Evolutionary conservation across 2,329 filamentous ascomycete species (phyloP).

Genomic region (Claviceps cyperi): DNA sequence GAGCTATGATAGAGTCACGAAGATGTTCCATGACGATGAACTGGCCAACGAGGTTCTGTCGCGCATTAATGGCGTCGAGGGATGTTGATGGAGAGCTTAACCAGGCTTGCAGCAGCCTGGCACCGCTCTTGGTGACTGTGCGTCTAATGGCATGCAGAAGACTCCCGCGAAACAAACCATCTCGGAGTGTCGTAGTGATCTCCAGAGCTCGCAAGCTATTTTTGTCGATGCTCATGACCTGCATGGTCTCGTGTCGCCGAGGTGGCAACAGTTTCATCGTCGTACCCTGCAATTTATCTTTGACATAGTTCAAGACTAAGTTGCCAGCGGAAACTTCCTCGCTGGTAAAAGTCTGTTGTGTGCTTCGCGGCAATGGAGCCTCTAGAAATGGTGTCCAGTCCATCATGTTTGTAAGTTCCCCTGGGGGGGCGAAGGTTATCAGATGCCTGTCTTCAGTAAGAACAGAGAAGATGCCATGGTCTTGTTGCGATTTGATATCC

Average conservation of each 20-base stretch:
- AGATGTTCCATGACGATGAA: constrained; percentile 55
- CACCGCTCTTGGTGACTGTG: constrained; percentile 84
- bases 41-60: constrained; percentile 67
- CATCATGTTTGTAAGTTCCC: constrained; percentile 32
- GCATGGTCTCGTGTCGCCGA: constrained; percentile 53
- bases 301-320: constrained; percentile 72
- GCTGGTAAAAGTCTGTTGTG: constrained; percentile 42
- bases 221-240: constrained; percentile 83
- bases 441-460: constrained; percentile 62
- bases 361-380: constrained; percentile 43
- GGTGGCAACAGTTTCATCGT: constrained; percentile 76
- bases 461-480: constrained; percentile 49
- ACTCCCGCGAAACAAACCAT: constrained; percentile 67
- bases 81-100: constrained; percentile 88
- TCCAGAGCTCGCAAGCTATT: constrained; percentile 83
- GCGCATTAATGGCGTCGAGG: constrained; percentile 57
- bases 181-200: constrained; percentile 72
- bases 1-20: constrained; percentile 50
- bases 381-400: constrained; percentile 71
- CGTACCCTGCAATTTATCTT: constrained; percentile 59
- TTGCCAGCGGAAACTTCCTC: constrained; percentile 66
- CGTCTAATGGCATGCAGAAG: constrained; percentile 77
- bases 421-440: constrained; percentile 52
- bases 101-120: constrained; percentile 70
- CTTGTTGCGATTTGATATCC: constrained; percentile 38